These are phyloP conservation scores for Fusarium sp. DNA, from an alignment of 2,329 filamentous ascomycete genomes.

Conservation along the genomic window DNA sequence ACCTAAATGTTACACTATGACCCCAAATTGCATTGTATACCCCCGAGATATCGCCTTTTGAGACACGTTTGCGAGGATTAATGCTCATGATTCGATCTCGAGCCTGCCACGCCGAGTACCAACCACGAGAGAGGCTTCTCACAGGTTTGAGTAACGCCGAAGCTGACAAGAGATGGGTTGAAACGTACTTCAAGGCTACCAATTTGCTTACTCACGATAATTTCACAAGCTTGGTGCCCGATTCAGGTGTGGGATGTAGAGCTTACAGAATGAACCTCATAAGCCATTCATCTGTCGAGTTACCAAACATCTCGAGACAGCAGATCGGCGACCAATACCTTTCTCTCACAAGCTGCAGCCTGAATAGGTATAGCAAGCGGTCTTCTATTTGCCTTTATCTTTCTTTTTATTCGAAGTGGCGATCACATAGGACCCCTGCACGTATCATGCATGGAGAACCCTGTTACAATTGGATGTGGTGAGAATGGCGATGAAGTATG, in stretches of 20 bases:
- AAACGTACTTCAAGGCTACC: not conserved
- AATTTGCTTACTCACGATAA: not conserved
- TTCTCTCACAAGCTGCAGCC: not conserved
- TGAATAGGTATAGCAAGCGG: not conserved
- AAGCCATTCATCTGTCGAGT: too few relatives aligned
- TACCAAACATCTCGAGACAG: not conserved
- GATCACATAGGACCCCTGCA: too few relatives aligned
- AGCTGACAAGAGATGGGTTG: not conserved
- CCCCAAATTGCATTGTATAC: not conserved
- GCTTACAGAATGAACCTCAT: too few relatives aligned
- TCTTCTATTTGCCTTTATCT: not conserved
- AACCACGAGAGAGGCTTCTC: not conserved
- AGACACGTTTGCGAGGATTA: not conserved
- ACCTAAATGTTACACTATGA: not conserved
- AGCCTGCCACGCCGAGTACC: rapidly evolving
- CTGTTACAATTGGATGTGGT: not conserved
- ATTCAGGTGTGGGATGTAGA: not conserved
- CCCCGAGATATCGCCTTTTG: conserved; percentile 15
- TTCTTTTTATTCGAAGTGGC: too few relatives aligned
- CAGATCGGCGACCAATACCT: not conserved
- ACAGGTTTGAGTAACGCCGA: not conserved
- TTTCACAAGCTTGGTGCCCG: too few relatives aligned
- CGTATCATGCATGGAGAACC: not conserved
- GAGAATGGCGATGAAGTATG: not conserved
- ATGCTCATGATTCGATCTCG: not conserved